These are phyloP conservation scores for Sporothrix phasma DNA, from an alignment of 2,329 filamentous ascomycete genomes.

Conservation along the genomic window DNA sequence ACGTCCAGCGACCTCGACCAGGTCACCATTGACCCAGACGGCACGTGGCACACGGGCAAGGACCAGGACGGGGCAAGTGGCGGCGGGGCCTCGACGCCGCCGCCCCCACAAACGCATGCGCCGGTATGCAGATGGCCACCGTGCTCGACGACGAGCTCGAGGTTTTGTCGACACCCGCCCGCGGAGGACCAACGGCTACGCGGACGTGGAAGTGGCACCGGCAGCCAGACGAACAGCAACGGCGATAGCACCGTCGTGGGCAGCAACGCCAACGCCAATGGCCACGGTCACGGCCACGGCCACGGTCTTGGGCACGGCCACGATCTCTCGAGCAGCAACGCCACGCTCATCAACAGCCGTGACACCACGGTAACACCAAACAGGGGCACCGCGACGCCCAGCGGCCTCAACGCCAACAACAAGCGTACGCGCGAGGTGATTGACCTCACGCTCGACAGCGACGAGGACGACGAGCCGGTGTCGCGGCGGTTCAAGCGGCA, in stretches of 20 bases:
- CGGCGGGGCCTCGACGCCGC: background rate
- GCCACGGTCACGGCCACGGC: conserved; percentile 23
- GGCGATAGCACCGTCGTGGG: conserved; percentile 10
- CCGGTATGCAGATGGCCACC: background rate
- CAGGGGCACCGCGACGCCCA: background rate
- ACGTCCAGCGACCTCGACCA: conserved; percentile 66
- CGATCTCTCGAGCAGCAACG: background rate
- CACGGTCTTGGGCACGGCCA: conserved; percentile 17
- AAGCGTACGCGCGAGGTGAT: conserved; percentile 47
- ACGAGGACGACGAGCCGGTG: conserved; percentile 30
- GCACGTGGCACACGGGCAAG: conserved; percentile 51
- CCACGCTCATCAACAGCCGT: conserved; percentile 1
- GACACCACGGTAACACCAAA: conserved; percentile 11
- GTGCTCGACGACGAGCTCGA: conserved; percentile 12
- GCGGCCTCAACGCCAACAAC: conserved; percentile 22
- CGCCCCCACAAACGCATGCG: background rate
- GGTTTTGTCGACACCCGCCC: conserved; percentile 2
- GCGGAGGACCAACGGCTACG: background rate
- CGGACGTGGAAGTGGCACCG: conserved; percentile 11
- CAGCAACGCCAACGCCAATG: conserved; percentile 21
- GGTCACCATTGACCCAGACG: conserved; percentile 82
- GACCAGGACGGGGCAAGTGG: conserved; percentile 22
- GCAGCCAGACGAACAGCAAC: conserved; percentile 23
- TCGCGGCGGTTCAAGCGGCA: conserved; percentile 41
- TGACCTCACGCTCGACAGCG: conserved; percentile 49